Percentiles rank a stretch among this genome's conserved stretches.
phyloP scores from a whole-genome alignment of 192 early-diverging fungal genomes.

The Coemansia sp. region DNA sequence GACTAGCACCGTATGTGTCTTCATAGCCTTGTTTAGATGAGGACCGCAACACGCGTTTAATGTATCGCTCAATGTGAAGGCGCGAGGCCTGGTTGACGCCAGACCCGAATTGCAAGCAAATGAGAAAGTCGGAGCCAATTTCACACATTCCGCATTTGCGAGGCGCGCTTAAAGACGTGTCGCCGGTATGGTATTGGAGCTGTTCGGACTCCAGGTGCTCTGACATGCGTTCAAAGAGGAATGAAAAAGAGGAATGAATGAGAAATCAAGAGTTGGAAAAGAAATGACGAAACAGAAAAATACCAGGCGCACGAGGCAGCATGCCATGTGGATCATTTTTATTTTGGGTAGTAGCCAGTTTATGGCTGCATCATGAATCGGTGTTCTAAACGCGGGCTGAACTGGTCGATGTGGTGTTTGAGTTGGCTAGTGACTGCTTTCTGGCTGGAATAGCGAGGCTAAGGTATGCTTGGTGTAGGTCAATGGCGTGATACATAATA shows the following conservation, averaged over 20 bases:
- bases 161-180: background rate
- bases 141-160: conserved; percentile 19
- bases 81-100: conserved; percentile 9
- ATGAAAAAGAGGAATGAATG: background rate
- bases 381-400: too few species aligned
- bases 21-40: background rate
- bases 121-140: conserved; percentile 26
- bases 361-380: too few species aligned
- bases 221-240: background rate
- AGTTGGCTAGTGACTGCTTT: too few species aligned
- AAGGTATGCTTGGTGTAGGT: too few species aligned
- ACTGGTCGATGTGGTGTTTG: too few species aligned
- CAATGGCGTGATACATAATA: too few species aligned
- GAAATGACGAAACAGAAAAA: too few species aligned
- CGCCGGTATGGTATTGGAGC: background rate
- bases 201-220: background rate
- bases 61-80: conserved; percentile 32
- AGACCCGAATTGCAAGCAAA: conserved; percentile 37
- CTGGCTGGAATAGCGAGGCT: too few species aligned
- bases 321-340: too few species aligned
- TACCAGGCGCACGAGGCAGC: too few species aligned
- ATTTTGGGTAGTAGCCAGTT: too few species aligned
- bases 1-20: background rate
- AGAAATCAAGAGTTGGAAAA: too few species aligned
- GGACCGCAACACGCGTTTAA: conserved; percentile 20